phyloP scores from a whole-genome alignment of 139 green algal genomes.

The Asterochloris sp. region DNA sequence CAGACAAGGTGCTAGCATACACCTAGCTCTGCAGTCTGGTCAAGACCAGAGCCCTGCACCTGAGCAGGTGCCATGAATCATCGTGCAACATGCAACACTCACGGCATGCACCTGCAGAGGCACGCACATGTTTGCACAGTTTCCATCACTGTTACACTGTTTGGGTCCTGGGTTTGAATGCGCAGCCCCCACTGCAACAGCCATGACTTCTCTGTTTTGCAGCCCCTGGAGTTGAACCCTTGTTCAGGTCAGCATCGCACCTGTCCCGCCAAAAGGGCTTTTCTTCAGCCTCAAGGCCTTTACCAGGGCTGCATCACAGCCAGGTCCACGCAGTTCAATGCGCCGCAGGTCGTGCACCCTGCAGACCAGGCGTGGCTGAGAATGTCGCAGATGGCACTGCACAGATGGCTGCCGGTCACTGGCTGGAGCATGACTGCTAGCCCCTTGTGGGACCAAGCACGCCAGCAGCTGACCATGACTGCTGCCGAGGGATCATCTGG shows the following conservation, averaged over 20 bases:
- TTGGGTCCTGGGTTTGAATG: background rate
- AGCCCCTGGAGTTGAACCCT: background rate
- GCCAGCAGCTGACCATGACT: background rate
- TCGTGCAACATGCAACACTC: background rate
- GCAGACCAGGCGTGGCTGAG: background rate
- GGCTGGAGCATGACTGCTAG: too few relatives aligned
- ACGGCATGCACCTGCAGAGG: background rate
- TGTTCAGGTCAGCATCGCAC: background rate
- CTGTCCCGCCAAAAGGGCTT: background rate
- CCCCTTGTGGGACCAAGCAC: too few relatives aligned
- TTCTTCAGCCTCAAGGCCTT: background rate
- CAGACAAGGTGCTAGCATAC: too few relatives aligned
- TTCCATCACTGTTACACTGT: background rate
- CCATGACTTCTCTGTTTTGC: background rate
- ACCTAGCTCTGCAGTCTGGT: too few relatives aligned
- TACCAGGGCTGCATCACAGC: conserved; percentile 7
- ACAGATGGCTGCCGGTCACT: background rate
- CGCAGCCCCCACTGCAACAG: background rate
- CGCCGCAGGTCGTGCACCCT: conserved; percentile 10
- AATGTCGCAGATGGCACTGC: background rate
- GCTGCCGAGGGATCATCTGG: background rate
- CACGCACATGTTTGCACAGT: background rate
- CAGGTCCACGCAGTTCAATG: conserved; percentile 20
- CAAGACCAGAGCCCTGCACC: too few relatives aligned
- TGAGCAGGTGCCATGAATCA: too few relatives aligned